phyloP scores from a whole-genome alignment of 1,284 basidiomycete species.

The Salmacisia buchloeana region DNA sequence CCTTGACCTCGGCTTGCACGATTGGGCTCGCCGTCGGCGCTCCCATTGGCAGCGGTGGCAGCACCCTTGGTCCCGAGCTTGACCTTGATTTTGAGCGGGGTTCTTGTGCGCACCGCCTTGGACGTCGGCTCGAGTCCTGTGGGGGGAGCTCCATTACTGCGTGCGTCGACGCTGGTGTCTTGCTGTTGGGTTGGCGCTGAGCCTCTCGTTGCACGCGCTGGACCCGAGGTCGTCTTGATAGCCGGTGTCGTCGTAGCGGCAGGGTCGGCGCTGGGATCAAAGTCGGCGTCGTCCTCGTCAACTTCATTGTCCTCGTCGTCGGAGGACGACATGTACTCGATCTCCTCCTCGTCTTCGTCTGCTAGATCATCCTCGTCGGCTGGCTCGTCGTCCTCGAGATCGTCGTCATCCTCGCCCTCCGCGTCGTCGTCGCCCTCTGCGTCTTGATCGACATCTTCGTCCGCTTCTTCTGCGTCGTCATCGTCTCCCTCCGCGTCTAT shows the following conservation, averaged over 20 bases:
- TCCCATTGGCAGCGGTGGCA: background rate
- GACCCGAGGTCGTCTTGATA: too few species aligned
- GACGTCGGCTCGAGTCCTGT: too few species aligned
- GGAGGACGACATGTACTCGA: background rate
- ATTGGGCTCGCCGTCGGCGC: background rate
- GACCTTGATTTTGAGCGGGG: conserved; percentile 12
- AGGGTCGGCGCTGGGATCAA: conserved; percentile 1
- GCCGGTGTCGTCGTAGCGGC: conserved; percentile 4
- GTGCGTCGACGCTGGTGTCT: too few species aligned
- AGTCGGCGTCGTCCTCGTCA: conserved; percentile 12
- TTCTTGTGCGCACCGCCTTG: background rate
- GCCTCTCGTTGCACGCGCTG: too few species aligned
- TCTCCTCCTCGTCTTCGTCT: conserved; percentile 10
- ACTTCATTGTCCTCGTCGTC: conserved; percentile 6
- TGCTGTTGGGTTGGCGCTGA: too few species aligned
- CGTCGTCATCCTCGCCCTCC: conserved; percentile 19
- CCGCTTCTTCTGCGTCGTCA: conserved; percentile 26
- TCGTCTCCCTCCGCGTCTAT: conserved; percentile 34
- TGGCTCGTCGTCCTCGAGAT: conserved; percentile 37
- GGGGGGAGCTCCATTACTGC: too few species aligned
- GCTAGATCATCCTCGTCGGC: background rate
- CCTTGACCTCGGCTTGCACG: too few species aligned
- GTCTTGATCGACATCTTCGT: conserved; percentile 19
- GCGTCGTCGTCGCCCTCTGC: conserved; percentile 49
- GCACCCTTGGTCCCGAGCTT: background rate